Evolutionary conservation across 2,329 filamentous ascomycete genomes (phyloP), one percentile per base, ranked within the genome.

Genomic region (Incumbomyces delicatus): DNA sequence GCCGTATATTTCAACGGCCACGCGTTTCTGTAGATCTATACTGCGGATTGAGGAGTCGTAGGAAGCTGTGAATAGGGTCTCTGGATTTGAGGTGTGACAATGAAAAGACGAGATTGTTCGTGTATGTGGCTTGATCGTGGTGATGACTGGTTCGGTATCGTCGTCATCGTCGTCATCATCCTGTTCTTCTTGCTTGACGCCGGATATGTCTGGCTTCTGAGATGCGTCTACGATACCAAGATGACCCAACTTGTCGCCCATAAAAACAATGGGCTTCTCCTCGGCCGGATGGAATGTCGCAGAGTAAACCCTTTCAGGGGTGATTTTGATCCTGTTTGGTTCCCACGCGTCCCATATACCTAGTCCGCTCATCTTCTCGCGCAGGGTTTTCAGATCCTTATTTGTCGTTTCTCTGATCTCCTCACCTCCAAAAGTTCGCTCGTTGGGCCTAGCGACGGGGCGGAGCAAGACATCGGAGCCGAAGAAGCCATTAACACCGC

Each of bases 31-130:
- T 0, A 98, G 71, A 60, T 98, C 90, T 16, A 95, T 74, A 50
- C 85, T 87, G 3, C 92, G 80, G 46, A 98, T 87, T 0, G 87
- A 89, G 0, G 87, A 92, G 65, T 98, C 92, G 63, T 98, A 96
- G 0, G 89, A 95, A 0, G 85, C 81, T 0, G 88, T 87, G 58
- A 83, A 94, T 0, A 98, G 73, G 0, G 80, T 76, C 35, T 87
- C 88, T 0, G 77, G 70, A 48, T 94, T 85, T 12, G 76, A 73
- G 0, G 83, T 78, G 1, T 85, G 80, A 56, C 94, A 86, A 22
- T 85, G 76, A 61, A 96, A 87, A 0, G 85, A 82, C 1, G 86
- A 81, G 42, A 98, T 94, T 0, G 92, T 95, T 10, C 89, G 76
- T 0, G 85, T 82, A 56, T 98, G 92, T 1, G 87, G 82, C 60